Evolutionary conservation across 768 basidiomycete species (phyloP).

Genomic region (Baorangia bicolor): DNA sequence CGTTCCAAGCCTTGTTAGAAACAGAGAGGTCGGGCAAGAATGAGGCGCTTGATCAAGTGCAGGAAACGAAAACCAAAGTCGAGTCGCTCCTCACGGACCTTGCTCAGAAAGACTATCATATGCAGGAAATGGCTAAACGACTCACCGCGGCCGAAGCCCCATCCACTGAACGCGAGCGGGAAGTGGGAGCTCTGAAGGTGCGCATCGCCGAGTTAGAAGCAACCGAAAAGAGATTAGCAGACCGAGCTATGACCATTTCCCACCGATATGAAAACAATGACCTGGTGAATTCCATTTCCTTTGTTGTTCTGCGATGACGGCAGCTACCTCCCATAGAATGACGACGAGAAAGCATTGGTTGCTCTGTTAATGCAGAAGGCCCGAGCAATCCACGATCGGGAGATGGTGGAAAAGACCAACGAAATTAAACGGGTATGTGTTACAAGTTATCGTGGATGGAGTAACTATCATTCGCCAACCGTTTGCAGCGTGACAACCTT

Average conservation of each 20-base stretch:
- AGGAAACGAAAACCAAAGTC: conserved; percentile 18
- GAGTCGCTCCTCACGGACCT: conserved; percentile 25
- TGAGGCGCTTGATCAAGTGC: conserved; percentile 18
- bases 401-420: conserved; percentile 52
- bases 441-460: neutral
- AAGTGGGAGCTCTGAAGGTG: conserved; percentile 18
- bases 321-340: conserved; percentile 36
- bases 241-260: conserved; percentile 29
- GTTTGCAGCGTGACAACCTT: conserved; percentile 46
- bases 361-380: conserved; percentile 44
- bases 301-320: conserved; percentile 11
- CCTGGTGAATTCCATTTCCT: conserved; percentile 39
- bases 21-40: conserved; percentile 22
- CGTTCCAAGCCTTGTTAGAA: conserved; percentile 21
- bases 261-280: conserved; percentile 45
- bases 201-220: conserved; percentile 30
- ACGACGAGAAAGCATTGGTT: conserved; percentile 51
- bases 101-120: conserved; percentile 17
- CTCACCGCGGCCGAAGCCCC: conserved; percentile 24
- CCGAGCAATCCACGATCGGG: conserved; percentile 50
- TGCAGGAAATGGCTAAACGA: conserved; percentile 23
- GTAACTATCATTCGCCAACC: conserved; percentile 4
- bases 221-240: conserved; percentile 27
- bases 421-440: conserved; percentile 51
- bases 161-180: conserved; percentile 28